Evolutionary conservation across 2,329 filamentous ascomycete genomes (phyloP).

Genomic region (Celoporthe dispersa): DNA sequence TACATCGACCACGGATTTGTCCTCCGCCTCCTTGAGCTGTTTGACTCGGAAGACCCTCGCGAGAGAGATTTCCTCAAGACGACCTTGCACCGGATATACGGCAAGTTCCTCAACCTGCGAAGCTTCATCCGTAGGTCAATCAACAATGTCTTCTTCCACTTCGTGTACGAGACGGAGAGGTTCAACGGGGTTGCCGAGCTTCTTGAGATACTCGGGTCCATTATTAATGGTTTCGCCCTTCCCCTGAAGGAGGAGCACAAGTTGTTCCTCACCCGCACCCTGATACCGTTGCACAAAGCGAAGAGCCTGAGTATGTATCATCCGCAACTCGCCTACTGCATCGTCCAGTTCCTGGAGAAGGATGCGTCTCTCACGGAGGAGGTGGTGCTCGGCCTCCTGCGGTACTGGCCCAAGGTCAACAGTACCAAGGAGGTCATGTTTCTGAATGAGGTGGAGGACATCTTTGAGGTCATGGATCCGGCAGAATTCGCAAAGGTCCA

Average conservation of each 20-base stretch:
- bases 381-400: conserved; percentile 89
- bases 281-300: conserved; percentile 95
- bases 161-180: conserved; percentile 96
- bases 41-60: conserved; percentile 95
- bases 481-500: conserved; percentile 98
- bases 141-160: conserved; percentile 99
- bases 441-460: conserved; percentile 97
- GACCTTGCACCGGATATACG: conserved; percentile 95
- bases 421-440: conserved; percentile 99
- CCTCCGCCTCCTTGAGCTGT: conserved; percentile 92
- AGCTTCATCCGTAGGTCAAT: conserved; percentile 98
- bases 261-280: conserved; percentile 89
- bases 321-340: conserved; percentile 96
- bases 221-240: conserved; percentile 97
- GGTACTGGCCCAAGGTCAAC: conserved; percentile 99
- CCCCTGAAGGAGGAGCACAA: conserved; percentile 99
- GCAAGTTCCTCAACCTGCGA: conserved; percentile 96
- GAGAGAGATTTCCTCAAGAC: conserved; percentile 98
- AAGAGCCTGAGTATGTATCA: conserved; percentile 99
- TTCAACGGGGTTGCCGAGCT: conserved; percentile 98
- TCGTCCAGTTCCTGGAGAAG: conserved; percentile 98
- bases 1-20: conserved; percentile 99
- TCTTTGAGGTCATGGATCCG: conserved; percentile 99
- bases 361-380: conserved; percentile 97
- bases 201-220: conserved; percentile 94